These are phyloP conservation scores for Thalassiosira profunda DNA, from an alignment of 108 stramenopile species.

Conservation along the genomic window DNA sequence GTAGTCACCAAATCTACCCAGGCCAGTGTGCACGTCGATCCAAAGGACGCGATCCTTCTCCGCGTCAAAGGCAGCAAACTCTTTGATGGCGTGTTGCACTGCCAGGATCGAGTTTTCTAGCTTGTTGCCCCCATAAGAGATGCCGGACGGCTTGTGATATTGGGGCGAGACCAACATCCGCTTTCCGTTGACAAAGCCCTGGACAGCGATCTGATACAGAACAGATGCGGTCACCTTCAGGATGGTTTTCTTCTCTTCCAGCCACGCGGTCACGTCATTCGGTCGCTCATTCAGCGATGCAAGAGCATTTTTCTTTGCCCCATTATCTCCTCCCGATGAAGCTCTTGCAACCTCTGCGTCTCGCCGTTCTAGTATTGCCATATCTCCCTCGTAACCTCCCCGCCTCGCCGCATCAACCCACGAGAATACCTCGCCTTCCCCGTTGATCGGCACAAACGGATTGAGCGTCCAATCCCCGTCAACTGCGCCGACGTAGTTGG, in stretches of 20 bases:
- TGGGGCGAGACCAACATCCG: slow-evolving; percentile 76
- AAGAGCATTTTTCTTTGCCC: too few relatives aligned
- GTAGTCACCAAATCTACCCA: slow-evolving; percentile 43
- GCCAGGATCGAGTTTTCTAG: slow-evolving; percentile 58
- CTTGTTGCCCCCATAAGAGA: slow-evolving; percentile 75
- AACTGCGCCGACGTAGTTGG: slow-evolving; percentile 63
- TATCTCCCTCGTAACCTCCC: slow-evolving; percentile 21
- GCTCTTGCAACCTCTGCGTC: slow-evolving; percentile 7
- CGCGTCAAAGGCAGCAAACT: slow-evolving; percentile 22
- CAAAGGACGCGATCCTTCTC: slow-evolving; percentile 40
- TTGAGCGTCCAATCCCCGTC: slow-evolving; percentile 52
- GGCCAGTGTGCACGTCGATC: slow-evolving; percentile 90
- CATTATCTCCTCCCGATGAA: too few relatives aligned
- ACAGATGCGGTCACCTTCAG: not conserved
- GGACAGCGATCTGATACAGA: slow-evolving; percentile 4
- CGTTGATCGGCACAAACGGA: slow-evolving; percentile 12
- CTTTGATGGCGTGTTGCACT: slow-evolving; percentile 34
- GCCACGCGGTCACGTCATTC: not conserved
- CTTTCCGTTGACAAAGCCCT: slow-evolving; percentile 63
- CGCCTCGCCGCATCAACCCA: slow-evolving; percentile 21
- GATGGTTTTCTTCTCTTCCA: not conserved
- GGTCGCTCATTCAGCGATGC: not conserved
- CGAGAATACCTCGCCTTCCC: not conserved
- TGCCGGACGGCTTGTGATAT: slow-evolving; percentile 70
- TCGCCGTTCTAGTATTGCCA: slow-evolving; percentile 9